phyloP scores from a whole-genome alignment of 352 stramenopile genomes.

The Phytophthora pisi region DNA sequence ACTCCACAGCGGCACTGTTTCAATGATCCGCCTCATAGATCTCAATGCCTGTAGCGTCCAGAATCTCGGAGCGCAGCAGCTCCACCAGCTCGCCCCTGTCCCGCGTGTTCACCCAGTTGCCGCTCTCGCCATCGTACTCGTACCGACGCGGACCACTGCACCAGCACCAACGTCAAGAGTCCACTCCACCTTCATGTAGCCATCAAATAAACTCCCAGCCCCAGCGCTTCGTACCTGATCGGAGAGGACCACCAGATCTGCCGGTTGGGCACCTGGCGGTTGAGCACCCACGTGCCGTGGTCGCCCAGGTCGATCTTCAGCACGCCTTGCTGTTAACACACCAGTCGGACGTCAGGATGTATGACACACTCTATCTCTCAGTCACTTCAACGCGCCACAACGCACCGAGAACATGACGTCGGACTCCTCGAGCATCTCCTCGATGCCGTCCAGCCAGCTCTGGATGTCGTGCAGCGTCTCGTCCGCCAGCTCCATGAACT shows the following conservation, averaged over 20 bases:
- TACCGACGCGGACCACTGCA: constrained; percentile 89
- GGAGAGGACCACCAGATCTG: constrained; percentile 98
- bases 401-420: constrained; percentile 80
- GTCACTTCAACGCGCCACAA: constrained; percentile 39
- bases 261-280: constrained; percentile 97
- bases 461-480: constrained; percentile 76
- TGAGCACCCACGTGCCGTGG: constrained; percentile 96
- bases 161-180: neutral
- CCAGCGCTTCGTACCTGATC: constrained; percentile 66
- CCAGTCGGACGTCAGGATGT: neutral
- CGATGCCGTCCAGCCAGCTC: constrained; percentile 80
- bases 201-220: neutral
- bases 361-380: neutral
- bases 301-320: constrained; percentile 94
- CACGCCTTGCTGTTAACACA: constrained; percentile 91
- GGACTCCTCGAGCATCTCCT: constrained; percentile 86
- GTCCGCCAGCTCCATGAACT: constrained; percentile 83
- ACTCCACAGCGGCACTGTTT: constrained; percentile 1
- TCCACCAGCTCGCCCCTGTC: constrained; percentile 78
- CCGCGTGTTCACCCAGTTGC: constrained; percentile 85
- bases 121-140: constrained; percentile 74
- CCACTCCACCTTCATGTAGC: too few species aligned
- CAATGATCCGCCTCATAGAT: constrained; percentile 50
- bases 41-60: constrained; percentile 78
- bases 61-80: constrained; percentile 77